A percentile compares a stretch with the other conserved stretches of the same genome.
phyloP scores from a whole-genome alignment of 306 rosid genomes.

The Rosa chinensis region DNA sequence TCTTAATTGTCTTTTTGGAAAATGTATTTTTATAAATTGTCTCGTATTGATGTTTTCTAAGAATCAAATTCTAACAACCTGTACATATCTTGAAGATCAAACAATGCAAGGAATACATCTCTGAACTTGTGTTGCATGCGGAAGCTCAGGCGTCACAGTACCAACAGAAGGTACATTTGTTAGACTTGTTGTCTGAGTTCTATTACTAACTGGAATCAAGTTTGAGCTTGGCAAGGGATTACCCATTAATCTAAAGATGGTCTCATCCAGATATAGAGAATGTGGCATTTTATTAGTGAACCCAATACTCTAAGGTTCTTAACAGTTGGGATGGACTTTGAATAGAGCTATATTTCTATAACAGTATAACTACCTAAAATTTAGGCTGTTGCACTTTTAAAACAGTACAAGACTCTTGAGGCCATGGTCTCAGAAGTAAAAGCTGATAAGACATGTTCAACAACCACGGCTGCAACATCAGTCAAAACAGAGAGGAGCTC shows the following conservation, averaged over 20 bases:
- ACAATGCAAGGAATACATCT: slow-evolving; percentile 71
- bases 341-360: background rate
- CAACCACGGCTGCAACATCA: slow-evolving; percentile 33
- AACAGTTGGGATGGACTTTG: slow-evolving; percentile 2
- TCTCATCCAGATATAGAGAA: background rate
- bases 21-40: slow-evolving; percentile 1
- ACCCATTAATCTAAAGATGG: background rate
- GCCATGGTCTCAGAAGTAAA: slow-evolving; percentile 83
- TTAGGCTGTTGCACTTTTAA: slow-evolving; percentile 30
- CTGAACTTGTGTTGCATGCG: slow-evolving; percentile 85
- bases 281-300: background rate
- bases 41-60: background rate
- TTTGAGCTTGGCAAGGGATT: background rate
- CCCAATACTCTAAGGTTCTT: background rate
- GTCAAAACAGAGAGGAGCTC: slow-evolving; percentile 65
- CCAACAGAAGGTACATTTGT: slow-evolving; percentile 78
- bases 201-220: background rate
- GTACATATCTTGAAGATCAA: slow-evolving; percentile 59
- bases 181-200: slow-evolving; percentile 1
- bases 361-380: slow-evolving; percentile 7
- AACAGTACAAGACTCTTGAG: slow-evolving; percentile 80
- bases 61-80: slow-evolving; percentile 24
- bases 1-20: slow-evolving; percentile 13
- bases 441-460: slow-evolving; percentile 51
- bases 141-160: slow-evolving; percentile 91